Evolutionary conservation across 345 rosid genomes (phyloP).

Genomic region (Rhizophora mangle): DNA sequence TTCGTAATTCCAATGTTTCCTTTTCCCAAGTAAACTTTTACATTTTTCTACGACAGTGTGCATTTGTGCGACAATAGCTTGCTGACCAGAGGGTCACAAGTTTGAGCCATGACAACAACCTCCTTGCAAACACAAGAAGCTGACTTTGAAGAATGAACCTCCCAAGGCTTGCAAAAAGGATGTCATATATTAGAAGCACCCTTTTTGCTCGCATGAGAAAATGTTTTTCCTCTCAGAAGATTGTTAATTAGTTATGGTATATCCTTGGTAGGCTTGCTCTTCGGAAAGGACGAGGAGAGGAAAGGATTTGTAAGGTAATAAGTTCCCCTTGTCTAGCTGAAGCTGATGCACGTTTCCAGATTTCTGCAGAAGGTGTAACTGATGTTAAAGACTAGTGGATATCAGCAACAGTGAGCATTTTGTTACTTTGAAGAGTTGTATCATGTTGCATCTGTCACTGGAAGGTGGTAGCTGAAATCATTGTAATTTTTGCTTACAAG

Average conservation of each 20-base stretch:
- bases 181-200: not conserved
- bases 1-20: conserved; percentile 15
- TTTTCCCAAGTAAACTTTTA: not conserved
- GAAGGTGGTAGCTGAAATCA: too few species aligned
- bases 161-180: too few species aligned
- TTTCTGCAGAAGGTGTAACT: conserved; percentile 76
- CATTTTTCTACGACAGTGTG: too few species aligned
- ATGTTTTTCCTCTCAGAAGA: not conserved
- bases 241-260: not conserved
- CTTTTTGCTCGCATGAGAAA: not conserved
- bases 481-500: too few species aligned
- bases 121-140: too few species aligned
- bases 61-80: too few species aligned
- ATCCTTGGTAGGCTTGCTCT: conserved; percentile 58
- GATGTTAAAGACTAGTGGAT: conserved; percentile 62
- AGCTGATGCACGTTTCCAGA: conserved; percentile 91
- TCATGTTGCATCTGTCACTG: too few species aligned
- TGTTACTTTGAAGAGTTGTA: not conserved
- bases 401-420: not conserved
- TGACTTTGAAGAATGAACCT: too few species aligned
- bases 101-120: too few species aligned
- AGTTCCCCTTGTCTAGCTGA: conserved; percentile 94
- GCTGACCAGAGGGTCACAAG: too few species aligned
- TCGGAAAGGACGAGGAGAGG: conserved; percentile 93
- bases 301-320: conserved; percentile 93